Evolutionary conservation across 257 asterid genomes (phyloP).

Genomic region (Vinca minor): DNA sequence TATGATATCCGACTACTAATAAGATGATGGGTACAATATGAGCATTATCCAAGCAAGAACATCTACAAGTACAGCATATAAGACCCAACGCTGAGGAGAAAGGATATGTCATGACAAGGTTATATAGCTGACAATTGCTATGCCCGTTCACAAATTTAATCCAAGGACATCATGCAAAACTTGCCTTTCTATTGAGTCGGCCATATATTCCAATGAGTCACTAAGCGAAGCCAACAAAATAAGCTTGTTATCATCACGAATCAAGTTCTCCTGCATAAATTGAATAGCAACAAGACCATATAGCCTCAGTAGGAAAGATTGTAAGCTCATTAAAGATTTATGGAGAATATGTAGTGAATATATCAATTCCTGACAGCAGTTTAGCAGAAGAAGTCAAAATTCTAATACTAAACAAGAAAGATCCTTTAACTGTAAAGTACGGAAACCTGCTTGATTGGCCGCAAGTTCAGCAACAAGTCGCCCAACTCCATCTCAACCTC

Average conservation of each 20-base stretch:
- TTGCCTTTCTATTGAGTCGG: conserved; percentile 94
- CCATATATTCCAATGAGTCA: conserved; percentile 93
- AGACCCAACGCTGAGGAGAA: neutral
- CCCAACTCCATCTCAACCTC: conserved; percentile 71
- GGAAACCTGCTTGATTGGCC: conserved; percentile 91
- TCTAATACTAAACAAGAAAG: neutral
- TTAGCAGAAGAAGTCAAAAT: neutral
- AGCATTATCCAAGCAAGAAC: neutral
- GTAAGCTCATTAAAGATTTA: neutral
- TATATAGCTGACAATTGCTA: neutral
- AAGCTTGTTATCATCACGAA: conserved; percentile 90
- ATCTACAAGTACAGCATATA: neutral
- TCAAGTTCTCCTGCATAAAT: conserved; percentile 76
- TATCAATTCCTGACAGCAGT: neutral
- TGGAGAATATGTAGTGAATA: neutral
- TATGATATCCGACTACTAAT: neutral
- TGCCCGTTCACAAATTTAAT: neutral
- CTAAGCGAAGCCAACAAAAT: conserved; percentile 89
- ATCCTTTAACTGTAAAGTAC: conserved; percentile 16
- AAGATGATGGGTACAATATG: neutral
- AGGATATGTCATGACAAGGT: neutral
- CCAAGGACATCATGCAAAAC: conserved; percentile 15
- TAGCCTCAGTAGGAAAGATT: neutral
- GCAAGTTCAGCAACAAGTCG: conserved; percentile 58
- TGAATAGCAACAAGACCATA: conserved; percentile 4